Evolutionary conservation across 2,329 filamentous ascomycete species (phyloP).

Genomic region (Aspergillus quadricinctus): DNA sequence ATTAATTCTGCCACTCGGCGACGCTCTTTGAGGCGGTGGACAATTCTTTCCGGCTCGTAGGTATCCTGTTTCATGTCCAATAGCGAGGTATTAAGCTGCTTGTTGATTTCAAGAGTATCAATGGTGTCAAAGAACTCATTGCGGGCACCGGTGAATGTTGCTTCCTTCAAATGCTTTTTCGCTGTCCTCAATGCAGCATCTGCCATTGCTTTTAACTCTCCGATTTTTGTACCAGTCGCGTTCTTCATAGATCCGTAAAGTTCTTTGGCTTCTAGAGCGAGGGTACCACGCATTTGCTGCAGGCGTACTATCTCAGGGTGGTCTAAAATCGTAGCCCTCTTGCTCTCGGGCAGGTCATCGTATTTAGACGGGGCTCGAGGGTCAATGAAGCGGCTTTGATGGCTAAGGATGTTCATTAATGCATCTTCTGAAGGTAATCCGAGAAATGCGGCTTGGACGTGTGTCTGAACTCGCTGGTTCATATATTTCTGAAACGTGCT

Average conservation of each 20-base stretch:
- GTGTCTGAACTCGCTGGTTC: slow-evolving; percentile 2
- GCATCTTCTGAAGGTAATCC: slow-evolving; percentile 5
- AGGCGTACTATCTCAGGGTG: too few species aligned
- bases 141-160: slow-evolving; percentile 5
- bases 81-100: slow-evolving; percentile 10
- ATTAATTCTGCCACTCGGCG: too few species aligned
- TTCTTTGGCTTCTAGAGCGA: neutral
- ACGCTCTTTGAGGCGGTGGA: too few species aligned
- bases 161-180: too few species aligned
- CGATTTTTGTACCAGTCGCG: neutral
- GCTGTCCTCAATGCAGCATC: too few species aligned
- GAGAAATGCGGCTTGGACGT: slow-evolving; percentile 7
- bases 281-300: slow-evolving; percentile 1
- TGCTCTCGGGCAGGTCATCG: too few species aligned
- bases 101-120: slow-evolving; percentile 11
- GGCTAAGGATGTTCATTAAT: slow-evolving; percentile 7
- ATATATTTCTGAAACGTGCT: slow-evolving; percentile 9
- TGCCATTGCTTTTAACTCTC: neutral
- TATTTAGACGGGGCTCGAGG: slow-evolving; percentile 5
- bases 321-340: too few species aligned
- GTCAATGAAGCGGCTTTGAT: slow-evolving; percentile 7
- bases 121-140: slow-evolving; percentile 12
- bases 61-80: slow-evolving; percentile 1
- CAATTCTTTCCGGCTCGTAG: too few species aligned
- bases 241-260: neutral